phyloP scores from a whole-genome alignment of 306 rosid species.

The Corylus americana region DNA sequence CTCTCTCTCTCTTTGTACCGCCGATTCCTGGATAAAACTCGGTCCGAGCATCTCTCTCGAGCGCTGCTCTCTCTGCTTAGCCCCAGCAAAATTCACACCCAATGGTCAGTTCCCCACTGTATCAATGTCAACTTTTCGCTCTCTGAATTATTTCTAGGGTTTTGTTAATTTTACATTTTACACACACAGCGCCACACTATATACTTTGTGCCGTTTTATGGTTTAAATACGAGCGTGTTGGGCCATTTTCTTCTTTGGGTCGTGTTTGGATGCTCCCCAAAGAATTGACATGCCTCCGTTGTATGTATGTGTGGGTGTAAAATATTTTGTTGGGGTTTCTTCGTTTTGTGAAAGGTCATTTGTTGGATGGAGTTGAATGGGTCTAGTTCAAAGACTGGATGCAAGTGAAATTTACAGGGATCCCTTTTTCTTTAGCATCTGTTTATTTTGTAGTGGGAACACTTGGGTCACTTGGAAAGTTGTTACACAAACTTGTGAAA shows the following conservation, averaged over 20 bases:
- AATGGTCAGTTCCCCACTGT: neutral
- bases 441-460: too few species aligned
- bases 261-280: neutral
- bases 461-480: too few species aligned
- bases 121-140: neutral
- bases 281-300: neutral
- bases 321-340: too few species aligned
- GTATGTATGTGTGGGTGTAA: too few species aligned
- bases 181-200: neutral
- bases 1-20: neutral
- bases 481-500: too few species aligned
- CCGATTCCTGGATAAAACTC: neutral
- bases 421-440: too few species aligned
- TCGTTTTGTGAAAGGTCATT: too few species aligned
- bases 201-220: neutral
- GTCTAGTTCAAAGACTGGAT: too few species aligned
- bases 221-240: neutral
- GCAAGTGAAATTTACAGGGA: too few species aligned
- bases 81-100: neutral
- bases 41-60: neutral
- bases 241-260: neutral
- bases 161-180: neutral
- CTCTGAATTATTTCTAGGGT: constrained; percentile 5
- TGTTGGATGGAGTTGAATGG: too few species aligned
- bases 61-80: neutral